These are phyloP conservation scores for Mycena pura DNA, from an alignment of 768 basidiomycete species.

Conservation along the genomic window DNA sequence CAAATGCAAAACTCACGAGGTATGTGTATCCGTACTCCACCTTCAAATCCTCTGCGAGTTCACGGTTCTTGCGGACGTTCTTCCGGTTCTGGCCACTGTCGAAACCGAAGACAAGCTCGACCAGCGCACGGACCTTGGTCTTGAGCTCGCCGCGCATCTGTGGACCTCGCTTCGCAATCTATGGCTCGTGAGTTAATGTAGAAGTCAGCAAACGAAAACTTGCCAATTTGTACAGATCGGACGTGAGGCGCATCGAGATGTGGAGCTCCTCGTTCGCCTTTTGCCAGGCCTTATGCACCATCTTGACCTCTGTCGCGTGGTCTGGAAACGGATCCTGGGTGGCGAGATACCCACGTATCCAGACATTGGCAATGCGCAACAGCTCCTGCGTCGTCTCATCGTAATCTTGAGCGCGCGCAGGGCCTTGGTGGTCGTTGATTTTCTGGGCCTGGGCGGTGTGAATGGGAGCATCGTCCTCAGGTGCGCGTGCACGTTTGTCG, in stretches of 20 bases:
- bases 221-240: conserved; percentile 29
- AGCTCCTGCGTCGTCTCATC: conserved; percentile 26
- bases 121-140: conserved; percentile 20
- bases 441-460: background rate
- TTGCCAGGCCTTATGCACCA: conserved; percentile 25
- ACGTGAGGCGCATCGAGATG: conserved; percentile 13
- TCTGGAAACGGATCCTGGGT: conserved; percentile 32
- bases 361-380: conserved; percentile 22
- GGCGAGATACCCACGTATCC: conserved; percentile 26
- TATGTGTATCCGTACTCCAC: conserved; percentile 25
- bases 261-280: conserved; percentile 14
- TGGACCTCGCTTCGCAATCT: conserved; percentile 25
- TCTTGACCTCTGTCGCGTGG: conserved; percentile 7
- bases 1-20: conserved; percentile 21
- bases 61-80: conserved; percentile 24
- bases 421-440: background rate
- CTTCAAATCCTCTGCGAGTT: conserved; percentile 29
- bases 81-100: conserved; percentile 26
- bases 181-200: background rate
- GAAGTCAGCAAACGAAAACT: background rate
- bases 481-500: conserved; percentile 12
- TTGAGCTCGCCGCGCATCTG: conserved; percentile 33
- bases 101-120: conserved; percentile 30
- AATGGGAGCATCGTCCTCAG: conserved; percentile 6
- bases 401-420: conserved; percentile 24